These are phyloP conservation scores for Cladobotryum protrusum DNA, from an alignment of 2,329 filamentous ascomycete genomes.

Conservation along the genomic window DNA sequence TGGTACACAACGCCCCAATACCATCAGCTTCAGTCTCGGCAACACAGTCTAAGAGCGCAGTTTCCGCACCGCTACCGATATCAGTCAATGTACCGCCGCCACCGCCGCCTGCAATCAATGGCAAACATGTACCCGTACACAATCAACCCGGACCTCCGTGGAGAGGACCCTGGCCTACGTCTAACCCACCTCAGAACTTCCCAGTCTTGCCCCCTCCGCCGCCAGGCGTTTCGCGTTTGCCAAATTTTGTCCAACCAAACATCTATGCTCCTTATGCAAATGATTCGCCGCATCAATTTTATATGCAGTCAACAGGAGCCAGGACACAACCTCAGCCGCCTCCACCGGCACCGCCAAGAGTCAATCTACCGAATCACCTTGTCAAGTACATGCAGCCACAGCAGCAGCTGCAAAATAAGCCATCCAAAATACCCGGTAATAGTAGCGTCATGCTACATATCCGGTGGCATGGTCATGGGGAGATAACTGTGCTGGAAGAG, in stretches of 20 bases:
- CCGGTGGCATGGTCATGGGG: slow-evolving; percentile 22
- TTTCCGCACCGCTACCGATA: background rate
- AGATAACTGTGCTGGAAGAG: slow-evolving; percentile 24
- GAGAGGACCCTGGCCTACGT: background rate
- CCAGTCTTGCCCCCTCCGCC: background rate
- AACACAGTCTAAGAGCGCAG: background rate
- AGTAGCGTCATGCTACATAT: slow-evolving; percentile 20
- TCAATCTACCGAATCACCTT: background rate
- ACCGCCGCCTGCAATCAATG: background rate
- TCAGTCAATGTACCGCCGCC: background rate
- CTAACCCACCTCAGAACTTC: no score
- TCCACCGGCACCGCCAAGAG: slow-evolving; percentile 5
- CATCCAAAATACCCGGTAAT: background rate
- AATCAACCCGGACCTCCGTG: background rate
- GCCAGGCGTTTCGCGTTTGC: background rate
- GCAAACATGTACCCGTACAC: background rate
- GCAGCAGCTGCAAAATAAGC: background rate
- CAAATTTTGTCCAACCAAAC: no score
- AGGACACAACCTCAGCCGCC: slow-evolving; percentile 8
- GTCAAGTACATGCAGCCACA: background rate
- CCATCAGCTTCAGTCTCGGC: background rate
- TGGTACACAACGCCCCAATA: background rate
- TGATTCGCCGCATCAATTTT: background rate
- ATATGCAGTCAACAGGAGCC: background rate
- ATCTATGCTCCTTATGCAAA: no score